Conservation (phyloP, 495 filamentous ascomycete species). For the Trichoderma virens region DNA sequence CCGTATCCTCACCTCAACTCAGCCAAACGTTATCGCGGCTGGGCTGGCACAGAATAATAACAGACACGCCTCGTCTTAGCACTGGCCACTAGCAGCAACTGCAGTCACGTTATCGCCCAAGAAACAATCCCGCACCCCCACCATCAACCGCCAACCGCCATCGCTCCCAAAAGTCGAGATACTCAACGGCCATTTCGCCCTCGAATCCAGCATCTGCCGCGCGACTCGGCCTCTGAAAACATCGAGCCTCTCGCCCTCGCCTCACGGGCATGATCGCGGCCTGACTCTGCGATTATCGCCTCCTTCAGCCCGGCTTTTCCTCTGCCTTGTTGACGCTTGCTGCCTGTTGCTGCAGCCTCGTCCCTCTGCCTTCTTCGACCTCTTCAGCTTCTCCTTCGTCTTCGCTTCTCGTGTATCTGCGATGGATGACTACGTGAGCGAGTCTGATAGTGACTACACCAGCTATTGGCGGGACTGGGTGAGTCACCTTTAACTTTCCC, state of each 20-base stretch:
- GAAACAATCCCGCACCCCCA: not conserved
- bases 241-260: not conserved
- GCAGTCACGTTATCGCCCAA: not conserved
- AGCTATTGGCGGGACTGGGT: slow-evolving; percentile 99
- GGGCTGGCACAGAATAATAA: not conserved
- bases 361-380: not conserved
- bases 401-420: not conserved
- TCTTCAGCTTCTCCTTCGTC: not conserved
- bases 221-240: not conserved
- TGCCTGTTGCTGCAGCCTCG: not conserved
- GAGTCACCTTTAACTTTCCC: slow-evolving; percentile 32
- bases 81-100: too few relatives aligned
- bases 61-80: not conserved
- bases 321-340: not conserved
- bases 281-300: too few relatives aligned
- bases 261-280: not conserved
- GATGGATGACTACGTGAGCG: slow-evolving; percentile 95
- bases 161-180: not conserved
- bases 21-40: not conserved
- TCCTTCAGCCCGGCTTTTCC: too few relatives aligned
- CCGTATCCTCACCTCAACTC: too few relatives aligned
- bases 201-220: too few relatives aligned
- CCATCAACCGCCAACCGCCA: not conserved
- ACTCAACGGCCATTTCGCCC: not conserved
- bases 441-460: slow-evolving; percentile 97